phyloP scores from a whole-genome alignment of 2,329 filamentous ascomycete genomes.

The Ilyonectria destructans region DNA sequence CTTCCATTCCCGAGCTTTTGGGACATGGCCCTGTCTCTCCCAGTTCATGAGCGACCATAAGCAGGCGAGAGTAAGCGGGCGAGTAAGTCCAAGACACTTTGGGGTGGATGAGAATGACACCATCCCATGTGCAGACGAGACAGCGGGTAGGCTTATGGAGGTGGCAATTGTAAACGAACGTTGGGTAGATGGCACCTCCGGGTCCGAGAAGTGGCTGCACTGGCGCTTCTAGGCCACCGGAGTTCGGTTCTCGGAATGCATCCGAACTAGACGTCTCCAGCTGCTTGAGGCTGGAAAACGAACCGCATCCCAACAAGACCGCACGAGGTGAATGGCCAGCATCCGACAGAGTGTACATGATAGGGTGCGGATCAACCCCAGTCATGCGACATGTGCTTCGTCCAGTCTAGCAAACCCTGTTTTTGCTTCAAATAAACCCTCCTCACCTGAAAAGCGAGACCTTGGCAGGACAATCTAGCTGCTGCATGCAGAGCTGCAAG shows the following conservation, averaged over 20 bases:
- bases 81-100: neutral
- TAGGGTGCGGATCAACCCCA: neutral
- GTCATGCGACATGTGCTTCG: neutral
- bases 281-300: neutral
- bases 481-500: conserved; percentile 20
- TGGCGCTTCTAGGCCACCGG: conserved; percentile 3
- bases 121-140: conserved; percentile 5
- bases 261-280: conserved; percentile 1
- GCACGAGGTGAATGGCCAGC: neutral
- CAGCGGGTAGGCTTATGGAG: neutral
- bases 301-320: neutral
- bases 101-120: conserved; percentile 6
- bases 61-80: neutral
- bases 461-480: conserved; percentile 32
- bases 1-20: neutral
- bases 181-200: neutral
- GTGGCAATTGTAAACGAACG: neutral
- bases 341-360: neutral
- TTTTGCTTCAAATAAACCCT: conserved; percentile 1
- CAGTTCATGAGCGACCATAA: neutral
- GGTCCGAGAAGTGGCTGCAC: conserved; percentile 19
- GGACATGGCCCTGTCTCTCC: neutral
- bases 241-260: neutral
- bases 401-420: neutral
- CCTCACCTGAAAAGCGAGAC: conserved; percentile 32